phyloP scores from a whole-genome alignment of 371 early-diverging fungal genomes.

The Actinomortierella wolfii region DNA sequence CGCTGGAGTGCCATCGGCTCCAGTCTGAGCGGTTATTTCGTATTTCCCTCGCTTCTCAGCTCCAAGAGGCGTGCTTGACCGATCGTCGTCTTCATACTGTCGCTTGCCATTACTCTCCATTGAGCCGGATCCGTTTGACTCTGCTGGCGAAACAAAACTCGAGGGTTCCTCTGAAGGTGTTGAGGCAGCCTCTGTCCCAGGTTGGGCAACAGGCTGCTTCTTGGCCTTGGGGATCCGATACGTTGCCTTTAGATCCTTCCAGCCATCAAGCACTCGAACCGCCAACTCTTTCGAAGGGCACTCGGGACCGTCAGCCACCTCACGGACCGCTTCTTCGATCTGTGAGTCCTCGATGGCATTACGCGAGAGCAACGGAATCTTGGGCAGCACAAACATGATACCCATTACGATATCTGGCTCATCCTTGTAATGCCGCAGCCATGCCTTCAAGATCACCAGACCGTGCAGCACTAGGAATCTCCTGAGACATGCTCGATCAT shows the following conservation, averaged over 20 bases:
- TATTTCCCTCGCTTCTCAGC: constrained; percentile 43
- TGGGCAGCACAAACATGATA: constrained; percentile 59
- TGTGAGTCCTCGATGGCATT: constrained; percentile 74
- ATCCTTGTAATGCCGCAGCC: constrained; percentile 56
- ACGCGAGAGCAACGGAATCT: constrained; percentile 66
- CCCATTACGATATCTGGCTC: constrained; percentile 51
- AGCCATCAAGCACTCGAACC: constrained; percentile 47
- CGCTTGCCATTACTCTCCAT: constrained; percentile 32
- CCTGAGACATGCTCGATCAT: constrained; percentile 50
- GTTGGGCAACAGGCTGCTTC: constrained; percentile 18
- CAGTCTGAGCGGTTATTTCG: constrained; percentile 13
- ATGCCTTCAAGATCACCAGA: constrained; percentile 52
- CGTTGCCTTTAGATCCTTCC: constrained; percentile 59
- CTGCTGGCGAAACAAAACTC: constrained; percentile 43
- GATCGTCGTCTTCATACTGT: constrained; percentile 45
- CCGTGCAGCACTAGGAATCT: constrained; percentile 62
- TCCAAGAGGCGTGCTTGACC: constrained; percentile 44
- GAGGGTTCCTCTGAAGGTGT: constrained; percentile 33
- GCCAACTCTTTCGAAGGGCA: constrained; percentile 48
- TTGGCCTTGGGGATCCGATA: constrained; percentile 67
- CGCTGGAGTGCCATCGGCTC: background rate
- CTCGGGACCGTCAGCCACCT: constrained; percentile 48
- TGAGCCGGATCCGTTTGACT: constrained; percentile 41
- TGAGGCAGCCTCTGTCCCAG: constrained; percentile 12
- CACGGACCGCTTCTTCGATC: constrained; percentile 56